phyloP scores from a whole-genome alignment of 306 rosid species.

The Cucurbita pepo region DNA sequence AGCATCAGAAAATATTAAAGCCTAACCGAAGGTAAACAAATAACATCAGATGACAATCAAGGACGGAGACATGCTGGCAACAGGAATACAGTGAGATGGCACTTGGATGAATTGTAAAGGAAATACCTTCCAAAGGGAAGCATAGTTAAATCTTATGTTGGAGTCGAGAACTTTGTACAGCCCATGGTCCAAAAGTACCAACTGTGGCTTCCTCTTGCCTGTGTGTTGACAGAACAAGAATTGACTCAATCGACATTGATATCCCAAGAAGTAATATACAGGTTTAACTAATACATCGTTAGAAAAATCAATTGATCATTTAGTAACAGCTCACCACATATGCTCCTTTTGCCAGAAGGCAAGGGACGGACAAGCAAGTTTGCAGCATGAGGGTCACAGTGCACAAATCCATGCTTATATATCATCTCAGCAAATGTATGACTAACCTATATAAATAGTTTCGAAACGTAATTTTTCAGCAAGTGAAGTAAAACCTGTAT shows the following conservation, averaged over 20 bases:
- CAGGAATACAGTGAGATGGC: neutral
- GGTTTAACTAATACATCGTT: neutral
- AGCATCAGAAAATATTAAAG: conserved; percentile 66
- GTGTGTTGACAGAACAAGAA: conserved; percentile 11
- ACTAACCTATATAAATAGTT: conserved; percentile 49
- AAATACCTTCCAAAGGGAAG: conserved; percentile 79
- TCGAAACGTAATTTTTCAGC: conserved; percentile 4
- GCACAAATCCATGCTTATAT: conserved; percentile 96
- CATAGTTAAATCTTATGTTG: conserved; percentile 63
- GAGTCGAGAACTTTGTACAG: conserved; percentile 84
- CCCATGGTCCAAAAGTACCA: conserved; percentile 86
- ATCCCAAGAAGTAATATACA: neutral
- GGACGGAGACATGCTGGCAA: neutral
- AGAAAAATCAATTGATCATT: neutral
- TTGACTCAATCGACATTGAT: neutral
- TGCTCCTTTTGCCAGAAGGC: conserved; percentile 47
- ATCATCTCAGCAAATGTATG: conserved; percentile 97
- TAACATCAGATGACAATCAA: neutral
- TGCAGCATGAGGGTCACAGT: conserved; percentile 96
- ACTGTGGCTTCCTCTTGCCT: conserved; percentile 90
- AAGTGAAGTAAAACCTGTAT: neutral
- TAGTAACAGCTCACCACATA: conserved; percentile 40
- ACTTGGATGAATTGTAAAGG: neutral
- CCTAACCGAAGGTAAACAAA: conserved; percentile 17
- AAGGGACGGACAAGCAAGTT: conserved; percentile 78